Base-by-base conservation (phyloP, 345 rosid species). In the Heritiera littoralis region DNA sequence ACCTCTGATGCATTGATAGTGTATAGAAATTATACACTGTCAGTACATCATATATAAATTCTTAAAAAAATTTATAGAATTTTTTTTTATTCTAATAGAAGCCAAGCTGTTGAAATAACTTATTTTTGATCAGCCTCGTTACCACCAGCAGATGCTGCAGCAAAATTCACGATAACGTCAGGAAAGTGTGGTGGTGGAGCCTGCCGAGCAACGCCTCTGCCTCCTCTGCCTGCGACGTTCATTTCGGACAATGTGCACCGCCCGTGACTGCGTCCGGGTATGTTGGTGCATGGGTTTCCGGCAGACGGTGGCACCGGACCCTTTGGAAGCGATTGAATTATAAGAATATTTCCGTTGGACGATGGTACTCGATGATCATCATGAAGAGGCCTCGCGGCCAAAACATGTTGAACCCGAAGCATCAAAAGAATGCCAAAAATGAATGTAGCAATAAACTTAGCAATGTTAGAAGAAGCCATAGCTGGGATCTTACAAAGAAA, bases 231-330 rank as follows among this genome's bases (percentile, higher is more conserved):
- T 0, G 81, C 85, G 5, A 80, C 75, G 48, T 87, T 71, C 87
- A 40, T 83, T 59, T 71, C 81, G 3, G 32, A 52, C 17, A 10
- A 18, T 3, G 84, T 48, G 82, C 91, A 86, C 6, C 59, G 65
- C 7, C 91, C 91, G 2, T 4, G 45, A 12, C 51, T 41, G 14
- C 40, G 40, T 12, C 83, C 84, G 0, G 90, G 91, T 13, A 82
- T 81, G 78, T 75, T 32, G 0, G 88, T 84, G 84, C 91, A 85
- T 14, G 87, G 71, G 12, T 85, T 86, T n/a, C 80, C 41, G 0
- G 67, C 28, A 0, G 84, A 76, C 0, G 87, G 79, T 2, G 91
- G 84, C 68, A 86, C 89, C 1, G 81, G 79, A 17, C 86, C 89
- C 75, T 83, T 82, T 17, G 51, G 80, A 2, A 88, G 87, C 13